phyloP scores from a whole-genome alignment of 2,329 filamentous ascomycete species.

The Ascochyta fabae region DNA sequence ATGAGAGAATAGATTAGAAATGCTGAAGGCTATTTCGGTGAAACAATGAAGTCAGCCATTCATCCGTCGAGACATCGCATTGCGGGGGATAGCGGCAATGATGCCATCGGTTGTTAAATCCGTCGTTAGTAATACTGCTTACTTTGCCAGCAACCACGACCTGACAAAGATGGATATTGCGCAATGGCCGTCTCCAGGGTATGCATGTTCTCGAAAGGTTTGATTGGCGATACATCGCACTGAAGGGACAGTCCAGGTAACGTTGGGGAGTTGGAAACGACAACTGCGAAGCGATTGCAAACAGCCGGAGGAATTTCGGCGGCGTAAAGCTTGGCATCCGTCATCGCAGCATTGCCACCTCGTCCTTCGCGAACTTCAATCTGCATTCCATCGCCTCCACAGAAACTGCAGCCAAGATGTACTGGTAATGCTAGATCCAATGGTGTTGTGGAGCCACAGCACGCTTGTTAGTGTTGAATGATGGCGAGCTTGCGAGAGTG shows the following conservation, averaged over 20 bases:
- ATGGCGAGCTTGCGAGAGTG: not conserved
- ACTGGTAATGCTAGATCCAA: not conserved
- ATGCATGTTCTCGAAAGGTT: not conserved
- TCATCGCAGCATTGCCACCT: not conserved
- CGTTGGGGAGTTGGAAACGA: not conserved
- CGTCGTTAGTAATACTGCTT: slow-evolving; percentile 36
- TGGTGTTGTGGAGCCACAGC: not conserved
- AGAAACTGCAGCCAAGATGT: not conserved
- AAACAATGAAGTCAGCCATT: slow-evolving; percentile 11
- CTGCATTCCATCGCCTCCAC: not conserved
- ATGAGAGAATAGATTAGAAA: slow-evolving; percentile 36
- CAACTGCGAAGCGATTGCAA: not conserved
- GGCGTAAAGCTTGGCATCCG: not conserved
- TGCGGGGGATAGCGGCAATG: slow-evolving; percentile 35
- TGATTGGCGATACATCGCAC: not conserved
- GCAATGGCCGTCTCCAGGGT: slow-evolving; percentile 20
- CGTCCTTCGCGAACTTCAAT: not conserved
- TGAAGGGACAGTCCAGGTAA: not conserved
- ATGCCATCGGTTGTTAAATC: slow-evolving; percentile 46
- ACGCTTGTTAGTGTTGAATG: not conserved
- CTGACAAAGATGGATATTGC: slow-evolving; percentile 40
- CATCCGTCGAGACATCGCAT: slow-evolving; percentile 21
- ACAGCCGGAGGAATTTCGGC: not conserved
- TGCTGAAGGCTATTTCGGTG: slow-evolving; percentile 17
- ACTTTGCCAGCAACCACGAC: slow-evolving; percentile 24